These are phyloP conservation scores for Simplicillium aogashimaense DNA, from an alignment of 2,329 filamentous ascomycete genomes.

Conservation along the genomic window DNA sequence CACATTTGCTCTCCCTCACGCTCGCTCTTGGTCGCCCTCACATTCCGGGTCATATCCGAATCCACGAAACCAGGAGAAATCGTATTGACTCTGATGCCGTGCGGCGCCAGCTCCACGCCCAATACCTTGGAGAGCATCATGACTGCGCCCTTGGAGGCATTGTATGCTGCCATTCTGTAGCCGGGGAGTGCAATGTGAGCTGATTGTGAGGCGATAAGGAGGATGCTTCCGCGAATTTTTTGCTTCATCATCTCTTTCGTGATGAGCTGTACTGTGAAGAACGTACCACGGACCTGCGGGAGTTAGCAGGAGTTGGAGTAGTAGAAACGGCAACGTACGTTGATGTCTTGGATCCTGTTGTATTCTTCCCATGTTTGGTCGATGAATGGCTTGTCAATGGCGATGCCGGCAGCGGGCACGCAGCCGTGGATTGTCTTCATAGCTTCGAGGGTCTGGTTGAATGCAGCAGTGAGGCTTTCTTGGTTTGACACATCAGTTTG, in stretches of 20 bases:
- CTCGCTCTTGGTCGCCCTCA: constrained; percentile 19
- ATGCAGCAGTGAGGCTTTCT: constrained; percentile 15
- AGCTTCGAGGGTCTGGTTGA: constrained; percentile 12
- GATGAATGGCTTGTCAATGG: constrained; percentile 31
- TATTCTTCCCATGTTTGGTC: constrained; percentile 33
- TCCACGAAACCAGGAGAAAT: constrained; percentile 27
- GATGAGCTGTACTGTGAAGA: constrained; percentile 27
- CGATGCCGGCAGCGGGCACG: constrained; percentile 26
- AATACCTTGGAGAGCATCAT: constrained; percentile 27
- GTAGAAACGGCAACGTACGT: constrained; percentile 18
- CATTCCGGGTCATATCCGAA: constrained; percentile 22
- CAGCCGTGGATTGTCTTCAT: constrained; percentile 18
- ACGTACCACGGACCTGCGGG: constrained; percentile 26
- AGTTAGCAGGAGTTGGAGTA: neutral
- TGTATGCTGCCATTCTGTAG: constrained; percentile 29
- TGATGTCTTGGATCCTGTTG: constrained; percentile 27
- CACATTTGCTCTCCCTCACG: constrained; percentile 25
- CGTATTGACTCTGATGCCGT: constrained; percentile 25
- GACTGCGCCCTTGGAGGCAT: constrained; percentile 30
- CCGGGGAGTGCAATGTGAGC: constrained; percentile 24
- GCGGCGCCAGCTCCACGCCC: constrained; percentile 25
- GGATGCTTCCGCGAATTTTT: constrained; percentile 25
- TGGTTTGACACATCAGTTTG: constrained; percentile 20
- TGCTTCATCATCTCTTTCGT: constrained; percentile 29
- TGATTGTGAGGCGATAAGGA: constrained; percentile 26